A percentile compares a stretch with the other conserved stretches of the same genome.
These are phyloP conservation scores for Chamaenerion angustifolium DNA, from an alignment of 345 rosid species.

Conservation along the genomic window DNA sequence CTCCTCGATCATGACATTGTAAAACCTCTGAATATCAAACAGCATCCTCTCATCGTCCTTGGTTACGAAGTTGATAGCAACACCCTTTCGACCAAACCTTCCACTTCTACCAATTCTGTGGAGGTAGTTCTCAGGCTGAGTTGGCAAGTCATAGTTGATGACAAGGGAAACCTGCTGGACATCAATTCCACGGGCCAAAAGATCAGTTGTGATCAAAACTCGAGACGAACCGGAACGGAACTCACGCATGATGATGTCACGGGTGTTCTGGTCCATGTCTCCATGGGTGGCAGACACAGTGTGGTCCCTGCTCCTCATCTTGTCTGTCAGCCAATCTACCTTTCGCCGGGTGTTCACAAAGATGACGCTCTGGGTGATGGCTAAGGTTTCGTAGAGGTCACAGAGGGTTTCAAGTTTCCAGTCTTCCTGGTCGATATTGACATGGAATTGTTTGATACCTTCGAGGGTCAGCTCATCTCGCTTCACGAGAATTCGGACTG, in stretches of 20 bases:
- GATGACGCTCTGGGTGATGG: constrained; percentile 84
- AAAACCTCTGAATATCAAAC: constrained; percentile 58
- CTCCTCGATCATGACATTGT: constrained; percentile 52
- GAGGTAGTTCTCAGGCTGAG: constrained; percentile 82
- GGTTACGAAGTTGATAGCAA: constrained; percentile 61
- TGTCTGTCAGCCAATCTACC: constrained; percentile 85
- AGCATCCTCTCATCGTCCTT: constrained; percentile 54
- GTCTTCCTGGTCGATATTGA: constrained; percentile 70
- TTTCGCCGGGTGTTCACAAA: constrained; percentile 85
- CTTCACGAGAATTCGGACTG: constrained; percentile 74
- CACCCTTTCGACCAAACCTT: constrained; percentile 83
- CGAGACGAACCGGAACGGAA: constrained; percentile 90
- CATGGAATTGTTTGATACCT: constrained; percentile 79
- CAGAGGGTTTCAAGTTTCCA: constrained; percentile 82
- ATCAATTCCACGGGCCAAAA: constrained; percentile 81
- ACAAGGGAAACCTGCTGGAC: constrained; percentile 89
- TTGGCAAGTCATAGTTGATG: constrained; percentile 72
- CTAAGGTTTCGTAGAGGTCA: constrained; percentile 69
- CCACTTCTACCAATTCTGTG: constrained; percentile 83
- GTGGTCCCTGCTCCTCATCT: constrained; percentile 76
- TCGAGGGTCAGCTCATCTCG: constrained; percentile 84
- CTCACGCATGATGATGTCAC: constrained; percentile 76
- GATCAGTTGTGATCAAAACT: constrained; percentile 72
- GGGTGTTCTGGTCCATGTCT: constrained; percentile 87
- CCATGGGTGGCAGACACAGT: constrained; percentile 89